Evolutionary conservation across 148 eudicot genomes (phyloP).

Genomic region (Spergularia bocconei): DNA sequence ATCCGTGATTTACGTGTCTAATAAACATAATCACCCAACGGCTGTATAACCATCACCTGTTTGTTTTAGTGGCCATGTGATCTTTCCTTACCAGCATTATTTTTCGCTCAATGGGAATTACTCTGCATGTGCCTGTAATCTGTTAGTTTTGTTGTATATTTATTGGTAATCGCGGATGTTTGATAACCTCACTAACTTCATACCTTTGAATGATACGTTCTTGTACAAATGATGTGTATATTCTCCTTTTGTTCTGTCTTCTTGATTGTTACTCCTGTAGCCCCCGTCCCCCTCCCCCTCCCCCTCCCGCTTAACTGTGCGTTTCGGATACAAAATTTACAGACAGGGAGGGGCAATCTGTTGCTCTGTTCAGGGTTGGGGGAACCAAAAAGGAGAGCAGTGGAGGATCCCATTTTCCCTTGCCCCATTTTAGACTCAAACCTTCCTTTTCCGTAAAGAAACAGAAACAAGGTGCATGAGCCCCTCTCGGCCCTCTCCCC

Average conservation of each 20-base stretch:
- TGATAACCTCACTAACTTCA: neutral
- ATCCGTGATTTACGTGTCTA: neutral
- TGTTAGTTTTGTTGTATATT: constrained; percentile 23
- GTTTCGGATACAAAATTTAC: too few species aligned
- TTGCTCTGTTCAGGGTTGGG: too few species aligned
- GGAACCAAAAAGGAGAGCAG: too few species aligned
- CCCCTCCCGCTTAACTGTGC: too few species aligned
- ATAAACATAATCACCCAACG: neutral
- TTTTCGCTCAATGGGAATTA: constrained; percentile 26
- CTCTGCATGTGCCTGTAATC: constrained; percentile 14
- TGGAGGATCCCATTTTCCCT: too few species aligned
- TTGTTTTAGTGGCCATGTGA: constrained; percentile 22
- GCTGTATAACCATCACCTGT: constrained; percentile 23
- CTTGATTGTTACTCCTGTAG: neutral
- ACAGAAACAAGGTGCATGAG: too few species aligned
- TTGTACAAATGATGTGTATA: constrained; percentile 8
- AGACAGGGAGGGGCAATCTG: too few species aligned
- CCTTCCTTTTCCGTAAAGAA: too few species aligned
- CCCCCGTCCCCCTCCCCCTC: too few species aligned
- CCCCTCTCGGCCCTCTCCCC: too few species aligned
- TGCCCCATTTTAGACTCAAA: too few species aligned
- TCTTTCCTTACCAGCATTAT: constrained; percentile 20
- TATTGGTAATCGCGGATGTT: neutral
- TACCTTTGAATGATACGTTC: neutral
- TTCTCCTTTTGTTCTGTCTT: neutral